A percentile compares a stretch with the other conserved stretches of the same genome.
These are phyloP conservation scores for Diversispora eburnea DNA, from an alignment of 192 early-diverging fungal species.

Conservation along the genomic window DNA sequence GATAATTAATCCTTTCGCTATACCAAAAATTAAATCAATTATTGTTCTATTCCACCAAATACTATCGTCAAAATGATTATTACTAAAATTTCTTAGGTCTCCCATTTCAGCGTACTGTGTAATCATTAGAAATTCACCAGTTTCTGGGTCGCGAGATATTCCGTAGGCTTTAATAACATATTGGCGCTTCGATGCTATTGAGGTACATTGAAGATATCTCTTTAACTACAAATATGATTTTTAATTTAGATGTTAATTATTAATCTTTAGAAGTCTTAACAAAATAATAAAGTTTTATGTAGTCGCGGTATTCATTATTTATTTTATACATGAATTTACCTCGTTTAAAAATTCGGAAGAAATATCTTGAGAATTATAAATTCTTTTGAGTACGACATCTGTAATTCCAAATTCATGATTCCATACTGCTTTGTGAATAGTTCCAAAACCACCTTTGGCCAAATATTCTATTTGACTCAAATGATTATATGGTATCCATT, in stretches of 20 bases:
- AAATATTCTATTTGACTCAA: neutral
- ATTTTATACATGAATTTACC: neutral
- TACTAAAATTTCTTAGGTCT: neutral
- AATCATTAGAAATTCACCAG: neutral
- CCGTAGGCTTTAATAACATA: neutral
- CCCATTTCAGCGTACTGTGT: neutral
- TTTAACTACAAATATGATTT: neutral
- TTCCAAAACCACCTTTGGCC: constrained; percentile 8
- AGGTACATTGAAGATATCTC: neutral
- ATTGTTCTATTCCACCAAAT: neutral
- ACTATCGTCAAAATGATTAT: neutral
- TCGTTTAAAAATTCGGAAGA: neutral
- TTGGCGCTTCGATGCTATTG: neutral
- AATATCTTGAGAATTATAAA: neutral
- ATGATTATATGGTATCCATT: constrained; percentile 4
- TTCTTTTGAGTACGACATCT: neutral
- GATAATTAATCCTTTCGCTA: constrained; percentile 30
- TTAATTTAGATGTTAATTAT: neutral
- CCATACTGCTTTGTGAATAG: neutral
- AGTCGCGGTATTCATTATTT: too few relatives aligned
- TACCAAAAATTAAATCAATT: constrained; percentile 25
- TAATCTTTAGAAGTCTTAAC: neutral
- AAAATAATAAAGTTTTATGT: neutral
- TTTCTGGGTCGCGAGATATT: neutral
- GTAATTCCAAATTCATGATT: neutral